Evolutionary conservation across 306 rosid species (phyloP).

Genomic region (Dryas drummondii): DNA sequence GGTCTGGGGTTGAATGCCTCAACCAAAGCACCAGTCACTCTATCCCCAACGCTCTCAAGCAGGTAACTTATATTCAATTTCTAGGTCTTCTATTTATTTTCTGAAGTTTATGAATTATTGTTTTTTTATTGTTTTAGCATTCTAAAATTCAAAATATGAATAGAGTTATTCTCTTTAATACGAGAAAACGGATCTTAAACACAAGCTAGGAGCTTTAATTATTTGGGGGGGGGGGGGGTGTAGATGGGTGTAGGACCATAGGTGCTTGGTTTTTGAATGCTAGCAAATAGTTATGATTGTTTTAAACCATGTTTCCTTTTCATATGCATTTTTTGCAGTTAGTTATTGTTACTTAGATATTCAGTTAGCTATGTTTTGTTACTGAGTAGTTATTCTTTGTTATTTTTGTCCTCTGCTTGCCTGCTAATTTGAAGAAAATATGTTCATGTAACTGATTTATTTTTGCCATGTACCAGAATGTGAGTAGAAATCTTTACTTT

Average conservation of each 20-base stretch:
- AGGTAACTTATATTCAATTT: slow-evolving; percentile 43
- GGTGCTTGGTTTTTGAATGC: no score
- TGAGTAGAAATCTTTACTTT: not conserved
- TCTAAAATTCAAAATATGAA: not conserved
- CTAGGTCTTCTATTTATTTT: not conserved
- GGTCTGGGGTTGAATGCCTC: slow-evolving; percentile 94
- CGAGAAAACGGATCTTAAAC: not conserved
- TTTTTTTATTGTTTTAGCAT: not conserved
- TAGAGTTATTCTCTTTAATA: not conserved
- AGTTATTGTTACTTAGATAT: no score
- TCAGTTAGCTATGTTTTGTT: not conserved
- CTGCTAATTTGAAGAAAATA: not conserved
- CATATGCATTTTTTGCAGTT: no score
- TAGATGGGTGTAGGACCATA: no score
- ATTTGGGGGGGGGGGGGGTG: no score
- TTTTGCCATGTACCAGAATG: not conserved
- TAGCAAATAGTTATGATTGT: no score
- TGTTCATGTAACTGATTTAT: not conserved
- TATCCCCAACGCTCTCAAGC: slow-evolving; percentile 68
- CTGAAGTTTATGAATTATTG: not conserved
- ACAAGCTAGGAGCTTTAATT: no score
- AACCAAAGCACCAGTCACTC: slow-evolving; percentile 78
- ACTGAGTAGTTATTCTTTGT: not conserved
- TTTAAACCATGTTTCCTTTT: no score
- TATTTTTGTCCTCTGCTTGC: not conserved